Evolutionary conservation across 129 eudicot species (phyloP), one percentile per base, ranked within the genome.

Genomic region (Ambrosia artemisiifolia): DNA sequence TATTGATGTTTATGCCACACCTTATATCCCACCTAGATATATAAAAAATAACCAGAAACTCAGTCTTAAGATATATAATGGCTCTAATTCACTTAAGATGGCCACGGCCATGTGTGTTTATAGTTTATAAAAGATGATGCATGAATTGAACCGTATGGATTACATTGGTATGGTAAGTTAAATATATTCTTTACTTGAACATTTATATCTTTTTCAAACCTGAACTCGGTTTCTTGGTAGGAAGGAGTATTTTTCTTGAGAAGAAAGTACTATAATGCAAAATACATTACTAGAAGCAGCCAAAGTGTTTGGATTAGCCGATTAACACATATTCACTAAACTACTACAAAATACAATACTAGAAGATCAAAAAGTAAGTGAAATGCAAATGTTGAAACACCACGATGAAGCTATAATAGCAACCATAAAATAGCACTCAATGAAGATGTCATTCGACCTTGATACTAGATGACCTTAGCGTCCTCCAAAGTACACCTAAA

Each of bases 391-490:
- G 62, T 20, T 48, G 63, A 50, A 33, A 69, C 62, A 69, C 63
- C 63, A 33, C 14, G 16, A 34, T 51, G 61, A 69, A 68, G 73
- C 73, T 49, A 14, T 34, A 34, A n/a, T 46, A 69, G 54, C 33
- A 50, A 69, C 48, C 46, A 50, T 50, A 48, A 50, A 50, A 49
- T 17, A 33, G 62, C 34, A 55, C 32, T 59, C 63, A 35, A 16
- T 30, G 47, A 30, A 48, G 48, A 69, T 49, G 73, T 30, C 34
- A 17, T 68, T 46, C 47, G 49, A 16, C 44, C 73, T 16, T 68
- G 44, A 50, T 69, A 69, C 73, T 33, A 16, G 62, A 46, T 51
- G 60, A 69, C 73, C 33, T 49, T 32, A 0, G 63, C 62, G 16
- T 69, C 32, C 60, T 9, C 47, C 33, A 8, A 17, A 16, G 28